phyloP scores from a whole-genome alignment of 2,329 filamentous ascomycete genomes.

The Alternaria brassicicola region DNA sequence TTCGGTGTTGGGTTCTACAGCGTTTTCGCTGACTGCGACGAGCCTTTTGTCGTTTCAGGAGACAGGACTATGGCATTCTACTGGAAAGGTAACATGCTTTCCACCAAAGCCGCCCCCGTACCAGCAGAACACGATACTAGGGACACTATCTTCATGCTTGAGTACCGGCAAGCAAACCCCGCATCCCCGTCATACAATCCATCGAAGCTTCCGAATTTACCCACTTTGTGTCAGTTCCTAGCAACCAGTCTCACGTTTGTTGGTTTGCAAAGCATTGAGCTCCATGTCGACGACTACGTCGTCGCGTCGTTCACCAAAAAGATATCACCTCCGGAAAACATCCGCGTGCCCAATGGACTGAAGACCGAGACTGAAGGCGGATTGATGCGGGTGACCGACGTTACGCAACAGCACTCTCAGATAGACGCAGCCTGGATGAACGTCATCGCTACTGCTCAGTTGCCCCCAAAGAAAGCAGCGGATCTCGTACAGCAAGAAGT shows the following conservation, averaged over 20 bases:
- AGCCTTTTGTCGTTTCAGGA: constrained; percentile 94
- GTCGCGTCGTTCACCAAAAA: constrained; percentile 83
- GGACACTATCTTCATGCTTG: constrained; percentile 90
- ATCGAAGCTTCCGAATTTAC: constrained; percentile 82
- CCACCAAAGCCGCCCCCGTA: constrained; percentile 83
- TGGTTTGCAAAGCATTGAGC: constrained; percentile 81
- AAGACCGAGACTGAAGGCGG: constrained; percentile 84
- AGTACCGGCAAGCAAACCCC: constrained; percentile 82
- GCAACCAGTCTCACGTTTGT: constrained; percentile 97
- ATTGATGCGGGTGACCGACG: constrained; percentile 82
- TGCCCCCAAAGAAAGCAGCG: constrained; percentile 49
- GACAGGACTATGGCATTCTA: constrained; percentile 96
- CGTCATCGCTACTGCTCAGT: constrained; percentile 81
- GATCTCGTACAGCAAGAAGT: constrained; percentile 46
- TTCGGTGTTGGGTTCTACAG: constrained; percentile 99
- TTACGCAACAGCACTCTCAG: constrained; percentile 85
- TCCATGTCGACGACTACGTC: constrained; percentile 88
- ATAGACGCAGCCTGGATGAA: constrained; percentile 92
- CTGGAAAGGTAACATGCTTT: constrained; percentile 98
- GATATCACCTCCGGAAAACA: constrained; percentile 74
- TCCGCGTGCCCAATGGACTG: constrained; percentile 77
- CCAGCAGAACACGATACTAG: constrained; percentile 68
- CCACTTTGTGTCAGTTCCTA: constrained; percentile 88
- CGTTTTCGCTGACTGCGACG: constrained; percentile 97
- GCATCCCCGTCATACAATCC: constrained; percentile 47